phyloP scores from a whole-genome alignment of 257 asterid species.

The Nicotiana obtusifolia region DNA sequence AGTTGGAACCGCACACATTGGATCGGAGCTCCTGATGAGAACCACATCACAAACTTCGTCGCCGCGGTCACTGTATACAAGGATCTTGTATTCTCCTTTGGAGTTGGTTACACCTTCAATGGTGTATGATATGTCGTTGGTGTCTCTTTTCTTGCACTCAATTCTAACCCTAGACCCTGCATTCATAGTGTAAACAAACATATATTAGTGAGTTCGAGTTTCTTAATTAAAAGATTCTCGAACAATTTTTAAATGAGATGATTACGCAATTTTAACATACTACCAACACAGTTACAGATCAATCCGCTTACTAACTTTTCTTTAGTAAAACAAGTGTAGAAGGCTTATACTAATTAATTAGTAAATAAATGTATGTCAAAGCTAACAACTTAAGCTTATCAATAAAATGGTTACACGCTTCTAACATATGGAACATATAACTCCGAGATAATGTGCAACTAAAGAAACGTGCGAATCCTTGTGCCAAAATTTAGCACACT shows the following conservation, averaged over 20 bases:
- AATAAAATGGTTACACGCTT: not conserved
- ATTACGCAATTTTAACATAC: not conserved
- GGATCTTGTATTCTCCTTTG: slow-evolving; percentile 39
- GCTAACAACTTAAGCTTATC: not conserved
- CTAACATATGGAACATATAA: too few relatives aligned
- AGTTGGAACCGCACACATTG: slow-evolving; percentile 36
- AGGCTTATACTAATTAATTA: not conserved
- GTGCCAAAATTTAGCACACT: too few relatives aligned
- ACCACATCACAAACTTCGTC: slow-evolving; percentile 54
- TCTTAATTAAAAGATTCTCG: too few relatives aligned
- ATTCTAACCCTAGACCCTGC: slow-evolving; percentile 52
- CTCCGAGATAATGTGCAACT: too few relatives aligned
- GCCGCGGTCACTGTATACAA: slow-evolving; percentile 43
- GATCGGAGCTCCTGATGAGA: slow-evolving; percentile 42
- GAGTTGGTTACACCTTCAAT: slow-evolving; percentile 32
- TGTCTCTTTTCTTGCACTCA: slow-evolving; percentile 45
- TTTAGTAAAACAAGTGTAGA: not conserved
- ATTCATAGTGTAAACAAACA: not conserved
- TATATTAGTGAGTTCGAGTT: too few relatives aligned
- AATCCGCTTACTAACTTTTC: not conserved
- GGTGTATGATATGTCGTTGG: slow-evolving; percentile 22
- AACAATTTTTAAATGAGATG: not conserved
- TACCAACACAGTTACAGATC: not conserved
- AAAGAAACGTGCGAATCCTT: too few relatives aligned
- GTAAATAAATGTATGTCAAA: not conserved